phyloP scores from a whole-genome alignment of 805 yeast genomes.

The Candida dendrica region DNA sequence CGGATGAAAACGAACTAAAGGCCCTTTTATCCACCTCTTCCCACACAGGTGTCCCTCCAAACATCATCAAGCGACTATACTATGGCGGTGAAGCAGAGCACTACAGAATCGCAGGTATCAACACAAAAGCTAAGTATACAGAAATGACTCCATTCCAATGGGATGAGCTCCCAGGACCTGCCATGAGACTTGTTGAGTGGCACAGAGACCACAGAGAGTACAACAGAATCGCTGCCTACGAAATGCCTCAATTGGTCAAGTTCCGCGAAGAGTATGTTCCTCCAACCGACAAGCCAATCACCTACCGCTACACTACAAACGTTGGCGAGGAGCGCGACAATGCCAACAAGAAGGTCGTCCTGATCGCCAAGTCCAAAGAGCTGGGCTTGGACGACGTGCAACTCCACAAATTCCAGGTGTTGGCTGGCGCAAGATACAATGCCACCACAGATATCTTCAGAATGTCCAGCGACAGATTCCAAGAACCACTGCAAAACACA shows the following conservation, averaged over 20 bases:
- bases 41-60: slow-evolving; percentile 31
- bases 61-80: slow-evolving; percentile 29
- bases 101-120: slow-evolving; percentile 25
- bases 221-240: slow-evolving; percentile 83
- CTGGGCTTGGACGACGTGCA: slow-evolving; percentile 45
- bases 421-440: slow-evolving; percentile 76
- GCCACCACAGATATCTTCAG: slow-evolving; percentile 49
- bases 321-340: slow-evolving; percentile 55
- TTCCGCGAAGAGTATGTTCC: slow-evolving; percentile 64
- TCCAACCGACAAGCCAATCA: slow-evolving; percentile 42
- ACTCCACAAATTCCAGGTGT: slow-evolving; percentile 67
- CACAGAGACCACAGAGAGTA: slow-evolving; percentile 71
- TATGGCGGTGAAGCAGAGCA: slow-evolving; percentile 35
- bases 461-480: slow-evolving; percentile 57
- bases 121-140: slow-evolving; percentile 25
- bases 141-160: slow-evolving; percentile 40
- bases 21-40: slow-evolving; percentile 46
- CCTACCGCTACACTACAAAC: slow-evolving; percentile 66
- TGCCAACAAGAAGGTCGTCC: slow-evolving; percentile 61
- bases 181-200: slow-evolving; percentile 64
- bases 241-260: slow-evolving; percentile 77
- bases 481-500: slow-evolving; percentile 83
- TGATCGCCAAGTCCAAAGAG: slow-evolving; percentile 45
- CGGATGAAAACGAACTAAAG: slow-evolving; percentile 44
- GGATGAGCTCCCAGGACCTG: slow-evolving; percentile 62